phyloP scores from a whole-genome alignment of 1,284 basidiomycete species.

The Rugosomyces carneus region DNA sequence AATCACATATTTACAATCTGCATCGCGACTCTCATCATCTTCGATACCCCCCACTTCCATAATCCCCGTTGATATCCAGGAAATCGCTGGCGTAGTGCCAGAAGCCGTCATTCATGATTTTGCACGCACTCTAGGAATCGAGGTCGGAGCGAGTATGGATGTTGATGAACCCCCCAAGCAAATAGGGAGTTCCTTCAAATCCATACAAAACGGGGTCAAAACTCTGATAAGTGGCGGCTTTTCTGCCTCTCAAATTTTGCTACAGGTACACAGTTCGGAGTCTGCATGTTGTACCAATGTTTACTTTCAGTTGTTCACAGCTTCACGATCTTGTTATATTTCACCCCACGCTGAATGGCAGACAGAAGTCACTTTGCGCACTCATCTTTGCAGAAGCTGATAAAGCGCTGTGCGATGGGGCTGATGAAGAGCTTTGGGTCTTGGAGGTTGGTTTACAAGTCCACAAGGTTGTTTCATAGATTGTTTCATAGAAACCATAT shows the following conservation, averaged over 20 bases:
- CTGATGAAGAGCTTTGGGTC: constrained; percentile 97
- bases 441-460: constrained; percentile 81
- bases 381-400: constrained; percentile 92
- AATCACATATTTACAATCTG: constrained; percentile 98
- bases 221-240: constrained; percentile 84
- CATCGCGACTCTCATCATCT: constrained; percentile 76
- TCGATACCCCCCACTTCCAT: constrained; percentile 69
- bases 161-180: constrained; percentile 26
- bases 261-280: constrained; percentile 57
- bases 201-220: constrained; percentile 70
- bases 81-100: constrained; percentile 96
- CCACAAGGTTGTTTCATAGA: constrained; percentile 49
- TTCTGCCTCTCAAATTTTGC: constrained; percentile 85
- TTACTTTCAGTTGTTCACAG: constrained; percentile 33
- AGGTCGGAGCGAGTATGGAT: constrained; percentile 49
- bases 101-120: constrained; percentile 67
- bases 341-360: constrained; percentile 75
- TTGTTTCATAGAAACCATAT: no score
- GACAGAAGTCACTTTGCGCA: constrained; percentile 80
- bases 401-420: constrained; percentile 94
- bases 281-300: background rate
- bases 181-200: constrained; percentile 54
- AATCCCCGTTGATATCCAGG: constrained; percentile 76
- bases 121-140: constrained; percentile 72
- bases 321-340: constrained; percentile 87